Evolutionary conservation across 140 eudicot species (phyloP).

Genomic region (Cichorium intybus): DNA sequence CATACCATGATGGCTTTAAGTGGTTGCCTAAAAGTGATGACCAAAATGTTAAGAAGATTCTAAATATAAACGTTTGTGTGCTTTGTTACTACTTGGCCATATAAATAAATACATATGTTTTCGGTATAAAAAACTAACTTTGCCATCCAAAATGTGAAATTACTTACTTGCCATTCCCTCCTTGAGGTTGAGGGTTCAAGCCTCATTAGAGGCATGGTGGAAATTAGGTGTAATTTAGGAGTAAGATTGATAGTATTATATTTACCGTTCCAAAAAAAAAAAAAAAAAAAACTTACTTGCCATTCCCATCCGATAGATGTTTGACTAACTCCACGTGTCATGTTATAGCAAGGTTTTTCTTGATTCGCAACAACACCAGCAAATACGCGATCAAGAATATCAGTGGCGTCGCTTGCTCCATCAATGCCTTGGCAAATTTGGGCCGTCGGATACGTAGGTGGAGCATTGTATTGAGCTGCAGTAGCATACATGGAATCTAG

Average conservation of each 20-base stretch:
- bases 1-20: neutral
- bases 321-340: slow-evolving; percentile 17
- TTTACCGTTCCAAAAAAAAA: too few species aligned
- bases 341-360: slow-evolving; percentile 31
- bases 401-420: slow-evolving; percentile 42
- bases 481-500: slow-evolving; percentile 32
- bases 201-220: too few species aligned
- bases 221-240: too few species aligned
- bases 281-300: slow-evolving; percentile 93
- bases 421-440: slow-evolving; percentile 55
- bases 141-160: neutral
- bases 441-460: slow-evolving; percentile 57
- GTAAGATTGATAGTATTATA: too few species aligned
- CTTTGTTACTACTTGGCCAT: neutral
- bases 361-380: slow-evolving; percentile 44
- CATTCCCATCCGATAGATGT: slow-evolving; percentile 55
- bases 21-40: neutral
- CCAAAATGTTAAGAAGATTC: neutral
- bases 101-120: neutral
- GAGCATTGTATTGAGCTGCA: slow-evolving; percentile 67
- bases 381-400: slow-evolving; percentile 48
- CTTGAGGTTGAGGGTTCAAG: too few species aligned
- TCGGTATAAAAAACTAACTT: neutral
- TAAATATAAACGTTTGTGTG: neutral
- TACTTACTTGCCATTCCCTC: slow-evolving; percentile 82